Evolutionary conservation across 108 stramenopile genomes (phyloP).

Genomic region (Cyclotella atomus): DNA sequence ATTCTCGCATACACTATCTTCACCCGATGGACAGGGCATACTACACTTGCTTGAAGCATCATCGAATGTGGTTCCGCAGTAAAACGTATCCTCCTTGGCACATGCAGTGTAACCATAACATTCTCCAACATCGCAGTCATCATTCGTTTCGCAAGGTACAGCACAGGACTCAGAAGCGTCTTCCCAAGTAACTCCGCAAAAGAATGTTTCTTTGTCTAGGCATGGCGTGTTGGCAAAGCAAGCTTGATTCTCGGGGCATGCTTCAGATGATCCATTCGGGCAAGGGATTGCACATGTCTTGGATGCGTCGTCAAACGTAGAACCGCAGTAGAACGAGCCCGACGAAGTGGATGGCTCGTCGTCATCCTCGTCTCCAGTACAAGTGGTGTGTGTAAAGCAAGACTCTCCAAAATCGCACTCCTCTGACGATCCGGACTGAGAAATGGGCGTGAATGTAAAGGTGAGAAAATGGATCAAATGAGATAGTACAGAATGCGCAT

Average conservation of each 20-base stretch:
- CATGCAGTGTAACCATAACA: constrained; percentile 88
- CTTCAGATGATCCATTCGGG: constrained; percentile 40
- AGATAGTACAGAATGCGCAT: background rate
- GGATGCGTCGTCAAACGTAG: constrained; percentile 74
- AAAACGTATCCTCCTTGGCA: constrained; percentile 33
- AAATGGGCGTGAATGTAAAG: background rate
- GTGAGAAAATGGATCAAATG: background rate
- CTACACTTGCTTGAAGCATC: constrained; percentile 37
- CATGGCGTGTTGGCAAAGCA: constrained; percentile 50
- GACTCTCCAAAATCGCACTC: constrained; percentile 43
- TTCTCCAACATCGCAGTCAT: constrained; percentile 68
- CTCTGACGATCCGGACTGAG: constrained; percentile 16
- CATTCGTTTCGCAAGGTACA: constrained; percentile 68
- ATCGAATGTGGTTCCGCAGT: constrained; percentile 46
- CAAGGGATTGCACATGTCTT: constrained; percentile 63
- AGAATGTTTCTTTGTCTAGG: constrained; percentile 43
- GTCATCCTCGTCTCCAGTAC: background rate
- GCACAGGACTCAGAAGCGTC: constrained; percentile 71
- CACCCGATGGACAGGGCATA: constrained; percentile 34
- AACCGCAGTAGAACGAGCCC: constrained; percentile 74
- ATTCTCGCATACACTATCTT: constrained; percentile 34
- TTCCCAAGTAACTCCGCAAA: constrained; percentile 83
- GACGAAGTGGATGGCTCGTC: background rate
- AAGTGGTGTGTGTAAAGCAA: constrained; percentile 44
- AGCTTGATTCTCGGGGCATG: constrained; percentile 29